Base-by-base conservation (phyloP, 352 stramenopile species). In the Phytophthora multivora region DNA sequence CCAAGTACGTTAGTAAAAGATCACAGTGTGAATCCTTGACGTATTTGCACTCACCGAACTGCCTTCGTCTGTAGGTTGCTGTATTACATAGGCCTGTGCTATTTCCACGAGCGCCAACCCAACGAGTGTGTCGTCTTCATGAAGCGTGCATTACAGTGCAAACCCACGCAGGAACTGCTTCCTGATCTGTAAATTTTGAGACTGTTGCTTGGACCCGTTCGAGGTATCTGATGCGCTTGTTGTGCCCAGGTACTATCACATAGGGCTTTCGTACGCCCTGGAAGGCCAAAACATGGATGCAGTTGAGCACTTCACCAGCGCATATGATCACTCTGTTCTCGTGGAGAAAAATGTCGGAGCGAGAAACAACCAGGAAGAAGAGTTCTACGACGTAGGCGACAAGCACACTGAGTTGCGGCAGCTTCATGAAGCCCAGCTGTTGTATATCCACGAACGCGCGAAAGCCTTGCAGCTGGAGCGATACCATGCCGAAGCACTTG, bases 401-500 rank as follows among this genome's bases (percentile, higher is more conserved):
- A 70, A 66, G 6, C 43, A 67, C 6, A 63, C 15, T 8, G 57
- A 66, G 5, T 35, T 63, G 11, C 55, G 69, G 3, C 63, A 75
- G 25, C 45, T 85, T 3, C 60, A 57, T 7, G 55, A 71, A 33
- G 46, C 41, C 3, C 55, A 68, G 16, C 55, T 78, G 18, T 42
- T 64, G 46, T 92, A 87, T 54, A 69, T 91, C 31, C 85, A 94
- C 56, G 83, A 95, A 50, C 80, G 82, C 2, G 87, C 81, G 11
- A 94, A 95, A 59, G 80, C 80, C 12, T 72, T 91, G 31, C 87
- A 94, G 52, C 58, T 93, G n/a, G 80, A 92, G 45, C 64, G 59
- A 28, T 86, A 86, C 56, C 80, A 84, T 43, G 69, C 86, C 4
- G 84, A 91, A 63, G 80, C 81, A 7, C 67, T 93, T 21, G 73